Base-by-base conservation (phyloP, 2,329 filamentous ascomycete species). In the Phyllachora maydis region DNA sequence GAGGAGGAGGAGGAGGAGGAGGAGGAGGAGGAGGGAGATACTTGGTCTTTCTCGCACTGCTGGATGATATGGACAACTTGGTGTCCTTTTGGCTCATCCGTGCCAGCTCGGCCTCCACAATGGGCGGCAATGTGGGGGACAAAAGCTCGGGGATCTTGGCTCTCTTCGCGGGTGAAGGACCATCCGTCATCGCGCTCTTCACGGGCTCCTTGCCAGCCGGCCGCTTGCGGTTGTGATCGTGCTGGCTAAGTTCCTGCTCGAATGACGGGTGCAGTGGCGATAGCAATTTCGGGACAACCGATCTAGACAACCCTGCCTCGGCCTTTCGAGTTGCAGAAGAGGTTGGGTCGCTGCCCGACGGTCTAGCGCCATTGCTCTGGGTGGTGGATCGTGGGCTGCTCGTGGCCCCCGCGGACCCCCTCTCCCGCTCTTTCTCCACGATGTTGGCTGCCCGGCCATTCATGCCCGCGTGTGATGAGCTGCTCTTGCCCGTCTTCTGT, bases 111-210 rank as follows among this genome's bases (percentile, higher is more conserved):
- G 50, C 54, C 29, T 66, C 58, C 0, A 68, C 42, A 11, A 54
- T 38, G 0, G 57, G 45, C 1, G 63, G 63, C 5, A 68, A 38
- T 0, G 61, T 67, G 1, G 63, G 63, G 1, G 63, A 68, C 8
- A 68, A 44, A 5, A 67, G 43, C 0, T 52, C 44, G 1, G 61
- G 63, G 14, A 66, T 39, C 22, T 43, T 44, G 6, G 40, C 38
- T 2, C 45, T 37, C 23, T 38, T 51, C 11, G 47, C 33, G 6
- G 20, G 40, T n/a, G n/a, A n/a, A n/a, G n/a, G n/a, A n/a, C n/a
- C n/a, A 30, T 47, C 57, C 33, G 34, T 23, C 30, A 43, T 52
- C 10, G 28, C 22, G 3, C 32, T 16, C 27, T 38, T 31, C 35
- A 35, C 21, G 18, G 30, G 25, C 12, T 28, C 20, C 27, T 30